Base-by-base conservation (phyloP, 257 asterid species). In the Scutellaria minor region DNA sequence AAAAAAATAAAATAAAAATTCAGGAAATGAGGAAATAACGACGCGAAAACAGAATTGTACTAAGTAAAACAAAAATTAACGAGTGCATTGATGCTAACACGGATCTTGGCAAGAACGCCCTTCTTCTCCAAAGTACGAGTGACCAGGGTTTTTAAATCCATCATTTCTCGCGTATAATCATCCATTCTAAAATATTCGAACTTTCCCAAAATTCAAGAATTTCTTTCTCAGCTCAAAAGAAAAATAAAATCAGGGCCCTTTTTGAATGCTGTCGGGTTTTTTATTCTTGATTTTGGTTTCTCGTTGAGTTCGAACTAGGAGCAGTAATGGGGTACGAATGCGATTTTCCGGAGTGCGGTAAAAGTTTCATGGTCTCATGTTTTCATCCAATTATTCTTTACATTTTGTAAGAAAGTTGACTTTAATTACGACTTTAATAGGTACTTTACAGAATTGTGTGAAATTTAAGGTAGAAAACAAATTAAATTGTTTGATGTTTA, bases 31-130 rank as follows among this genome's bases (percentile, higher is more conserved):
- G 5, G 41, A 27, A 41, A 71, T 63, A 35, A 64, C 22, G 52
- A 57, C 42, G n/a, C 50, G 58, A 46, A 71, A 64, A 71, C 55
- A 24, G 8, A 48, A 64, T 70, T 64, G 12, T 2, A 37, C 57
- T 15, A 65, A 58, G 58, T 40, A 7, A 7, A 66, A 35, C 0
- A 24, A 55, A 68, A 9, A 40, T 11, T 13, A 65, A 64, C 20
- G 79, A 64, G 59, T 46, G 61, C 14, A 55, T 46, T 48, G 68
- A 73, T 44, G 73, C 87, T 87, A 73, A 95, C 99, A 41, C 98
- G 97, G 97, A 95, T 95, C 98, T 92, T 95, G 78, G 99, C 98
- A 14, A 95, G 99, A 13, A 95, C 98, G 78, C 99, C 99, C 71
- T 95, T 95, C 88, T 95, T 95, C 87, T 95, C 99, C 63, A 95